A percentile compares a stretch with the other conserved stretches of the same genome.
These are phyloP conservation scores for Dujonia santamariae DNA, from an alignment of 1,139 yeast species.

Conservation along the genomic window DNA sequence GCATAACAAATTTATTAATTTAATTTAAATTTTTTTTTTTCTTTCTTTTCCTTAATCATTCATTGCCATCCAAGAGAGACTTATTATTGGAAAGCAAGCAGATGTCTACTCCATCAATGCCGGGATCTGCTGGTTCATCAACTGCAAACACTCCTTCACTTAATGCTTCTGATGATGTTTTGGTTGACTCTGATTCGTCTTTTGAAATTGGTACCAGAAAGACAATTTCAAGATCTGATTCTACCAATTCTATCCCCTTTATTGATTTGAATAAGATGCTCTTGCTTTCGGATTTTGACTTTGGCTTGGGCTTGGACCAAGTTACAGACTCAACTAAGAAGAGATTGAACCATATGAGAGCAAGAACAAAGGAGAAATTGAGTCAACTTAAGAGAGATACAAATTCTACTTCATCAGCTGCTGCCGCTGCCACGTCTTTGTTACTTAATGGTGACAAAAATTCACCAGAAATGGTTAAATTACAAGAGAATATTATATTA, in stretches of 20 bases:
- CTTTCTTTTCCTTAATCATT: not conserved
- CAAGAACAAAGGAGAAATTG: conserved; percentile 32
- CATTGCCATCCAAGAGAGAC: not conserved
- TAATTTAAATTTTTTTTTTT: not conserved
- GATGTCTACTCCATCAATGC: not conserved
- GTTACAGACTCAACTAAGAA: conserved; percentile 36
- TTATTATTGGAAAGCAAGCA: too few relatives aligned
- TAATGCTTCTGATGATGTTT: not conserved
- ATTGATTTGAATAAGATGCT: conserved; percentile 37
- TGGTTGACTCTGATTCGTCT: conserved; percentile 4
- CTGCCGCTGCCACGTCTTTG: conserved; percentile 1
- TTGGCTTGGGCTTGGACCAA: conserved; percentile 39
- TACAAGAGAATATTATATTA: conserved; percentile 33
- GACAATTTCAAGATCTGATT: conserved; percentile 23
- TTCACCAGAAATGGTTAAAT: conserved; percentile 23
- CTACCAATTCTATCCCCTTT: conserved; percentile 32
- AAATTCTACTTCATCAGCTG: not conserved
- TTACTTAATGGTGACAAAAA: conserved; percentile 1
- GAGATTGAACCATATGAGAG: conserved; percentile 33
- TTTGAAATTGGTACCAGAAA: conserved; percentile 1
- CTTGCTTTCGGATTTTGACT: conserved; percentile 42
- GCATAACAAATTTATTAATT: not conserved
- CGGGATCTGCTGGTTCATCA: not conserved
- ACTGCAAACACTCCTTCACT: not conserved
- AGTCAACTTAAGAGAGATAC: conserved; percentile 17